Conservation (phyloP, 768 basidiomycete genomes). For the Lenzites betulinus region DNA sequence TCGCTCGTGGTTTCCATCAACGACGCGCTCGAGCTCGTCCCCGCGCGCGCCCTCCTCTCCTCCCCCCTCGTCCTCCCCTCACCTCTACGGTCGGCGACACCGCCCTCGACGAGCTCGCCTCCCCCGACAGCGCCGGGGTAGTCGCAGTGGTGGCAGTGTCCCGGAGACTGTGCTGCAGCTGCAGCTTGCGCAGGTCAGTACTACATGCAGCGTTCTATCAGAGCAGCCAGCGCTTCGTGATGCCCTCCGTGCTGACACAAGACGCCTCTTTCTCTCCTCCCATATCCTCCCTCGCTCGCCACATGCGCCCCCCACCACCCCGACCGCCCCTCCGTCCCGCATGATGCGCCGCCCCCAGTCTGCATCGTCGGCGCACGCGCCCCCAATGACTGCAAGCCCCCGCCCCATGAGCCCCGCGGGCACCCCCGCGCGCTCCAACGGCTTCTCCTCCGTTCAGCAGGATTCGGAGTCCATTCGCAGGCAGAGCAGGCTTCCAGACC, state of each 20-base stretch:
- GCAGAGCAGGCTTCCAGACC: constrained; percentile 21
- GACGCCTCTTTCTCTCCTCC: constrained; percentile 10
- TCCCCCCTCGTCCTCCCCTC: neutral
- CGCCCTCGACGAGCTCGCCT: constrained; percentile 15
- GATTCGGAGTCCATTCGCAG: constrained; percentile 11
- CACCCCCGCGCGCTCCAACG: constrained; percentile 11
- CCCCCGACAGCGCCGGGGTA: constrained; percentile 6
- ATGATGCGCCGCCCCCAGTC: constrained; percentile 4
- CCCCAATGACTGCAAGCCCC: constrained; percentile 5
- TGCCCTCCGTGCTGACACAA: constrained; percentile 23
- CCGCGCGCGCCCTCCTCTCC: neutral
- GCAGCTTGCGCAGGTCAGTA: constrained; percentile 23
- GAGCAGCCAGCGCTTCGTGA: constrained; percentile 21
- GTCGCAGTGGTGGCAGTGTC: constrained; percentile 8
- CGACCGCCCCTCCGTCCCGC: constrained; percentile 3
- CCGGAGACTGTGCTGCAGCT: constrained; percentile 19
- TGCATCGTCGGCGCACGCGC: constrained; percentile 16
- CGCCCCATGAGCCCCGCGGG: constrained; percentile 7
- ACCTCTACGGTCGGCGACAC: neutral
- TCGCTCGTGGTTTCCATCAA: neutral
- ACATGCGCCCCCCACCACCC: constrained; percentile 5
- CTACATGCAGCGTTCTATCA: constrained; percentile 18
- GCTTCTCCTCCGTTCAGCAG: constrained; percentile 8
- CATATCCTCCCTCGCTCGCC: constrained; percentile 2
- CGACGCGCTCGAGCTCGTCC: neutral